phyloP scores from a whole-genome alignment of 352 stramenopile genomes.

The Phytophthora macrochlamydospora region DNA sequence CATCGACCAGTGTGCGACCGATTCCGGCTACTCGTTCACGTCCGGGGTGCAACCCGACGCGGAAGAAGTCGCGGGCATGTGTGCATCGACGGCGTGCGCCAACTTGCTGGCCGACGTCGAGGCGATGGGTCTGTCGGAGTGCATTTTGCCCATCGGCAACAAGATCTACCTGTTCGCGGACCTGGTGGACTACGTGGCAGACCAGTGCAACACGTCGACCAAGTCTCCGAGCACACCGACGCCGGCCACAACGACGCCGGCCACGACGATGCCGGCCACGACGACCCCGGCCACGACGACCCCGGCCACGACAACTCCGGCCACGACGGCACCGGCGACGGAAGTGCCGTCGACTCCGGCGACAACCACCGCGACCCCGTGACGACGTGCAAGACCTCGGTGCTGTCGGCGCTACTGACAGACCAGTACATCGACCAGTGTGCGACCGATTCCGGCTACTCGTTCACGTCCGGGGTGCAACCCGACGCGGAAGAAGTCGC shows the following conservation, averaged over 20 bases:
- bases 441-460: conserved; percentile 22
- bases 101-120: conserved; percentile 23
- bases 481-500: conserved; percentile 17
- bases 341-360: conserved; percentile 13
- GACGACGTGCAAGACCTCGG: conserved; percentile 11
- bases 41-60: conserved; percentile 20
- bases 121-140: conserved; percentile 25
- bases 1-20: conserved; percentile 23
- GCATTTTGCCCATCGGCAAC: conserved; percentile 26
- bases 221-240: conserved; percentile 8
- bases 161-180: conserved; percentile 33
- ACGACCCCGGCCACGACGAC: neutral
- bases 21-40: conserved; percentile 30
- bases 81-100: conserved; percentile 20
- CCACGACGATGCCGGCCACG: neutral
- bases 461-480: conserved; percentile 24
- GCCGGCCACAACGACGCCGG: conserved; percentile 3
- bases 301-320: neutral
- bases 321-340: conserved; percentile 7
- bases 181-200: conserved; percentile 23
- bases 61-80: conserved; percentile 25
- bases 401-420: conserved; percentile 18
- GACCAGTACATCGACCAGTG: conserved; percentile 28
- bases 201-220: conserved; percentile 19
- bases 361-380: conserved; percentile 18